phyloP scores from a whole-genome alignment of 2,329 filamentous ascomycete species.

The Thelonectria olida region DNA sequence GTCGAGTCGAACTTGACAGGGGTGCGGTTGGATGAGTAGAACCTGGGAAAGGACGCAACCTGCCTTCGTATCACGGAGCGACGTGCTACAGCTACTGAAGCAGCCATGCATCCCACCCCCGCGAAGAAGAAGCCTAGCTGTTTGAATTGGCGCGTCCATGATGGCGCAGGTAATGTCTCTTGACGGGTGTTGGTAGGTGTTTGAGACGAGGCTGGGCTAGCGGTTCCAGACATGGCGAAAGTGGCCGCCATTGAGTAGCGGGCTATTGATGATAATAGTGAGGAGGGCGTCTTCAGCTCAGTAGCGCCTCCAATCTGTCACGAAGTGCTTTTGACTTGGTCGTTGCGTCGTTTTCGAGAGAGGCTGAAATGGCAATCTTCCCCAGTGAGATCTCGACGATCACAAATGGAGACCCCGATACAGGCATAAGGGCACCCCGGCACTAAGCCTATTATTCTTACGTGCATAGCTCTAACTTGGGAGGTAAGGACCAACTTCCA shows the following conservation, averaged over 20 bases:
- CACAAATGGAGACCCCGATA: constrained; percentile 4
- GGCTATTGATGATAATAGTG: neutral
- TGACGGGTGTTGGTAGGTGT: constrained; percentile 24
- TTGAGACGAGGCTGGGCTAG: constrained; percentile 23
- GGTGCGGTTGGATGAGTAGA: constrained; percentile 70
- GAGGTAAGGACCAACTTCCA: neutral
- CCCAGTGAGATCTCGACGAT: neutral
- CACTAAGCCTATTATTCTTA: neutral
- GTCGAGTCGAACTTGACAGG: constrained; percentile 38
- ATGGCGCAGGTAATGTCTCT: constrained; percentile 50
- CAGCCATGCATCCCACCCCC: constrained; percentile 78
- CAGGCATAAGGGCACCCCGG: neutral
- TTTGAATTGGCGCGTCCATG: constrained; percentile 55
- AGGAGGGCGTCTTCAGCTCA: neutral
- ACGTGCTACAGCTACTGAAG: constrained; percentile 76
- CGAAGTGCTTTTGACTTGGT: neutral
- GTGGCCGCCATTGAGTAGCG: constrained; percentile 29
- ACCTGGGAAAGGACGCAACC: constrained; percentile 70
- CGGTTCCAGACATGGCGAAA: constrained; percentile 27
- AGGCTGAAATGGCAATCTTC: neutral
- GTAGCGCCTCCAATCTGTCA: neutral
- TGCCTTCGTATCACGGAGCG: constrained; percentile 74
- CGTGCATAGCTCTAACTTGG: neutral
- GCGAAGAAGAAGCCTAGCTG: constrained; percentile 77
- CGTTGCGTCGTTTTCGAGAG: constrained; percentile 1